A percentile compares a stretch with the other conserved stretches of the same genome.
These are phyloP conservation scores for Wickerhamomyces sp. DNA, from an alignment of 1,139 yeast genomes.

Conservation along the genomic window DNA sequence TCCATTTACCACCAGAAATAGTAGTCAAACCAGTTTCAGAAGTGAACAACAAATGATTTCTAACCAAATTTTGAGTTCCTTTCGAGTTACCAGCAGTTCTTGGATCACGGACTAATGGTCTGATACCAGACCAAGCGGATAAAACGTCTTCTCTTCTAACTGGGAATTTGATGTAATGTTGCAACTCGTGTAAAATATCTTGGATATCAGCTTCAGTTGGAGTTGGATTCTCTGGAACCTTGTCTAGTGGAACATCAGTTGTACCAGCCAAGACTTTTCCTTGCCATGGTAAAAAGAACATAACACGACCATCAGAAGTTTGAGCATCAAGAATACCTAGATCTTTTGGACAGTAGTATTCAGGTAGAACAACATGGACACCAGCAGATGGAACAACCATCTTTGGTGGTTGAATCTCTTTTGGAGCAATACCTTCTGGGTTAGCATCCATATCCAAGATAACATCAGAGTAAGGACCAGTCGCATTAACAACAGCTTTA, in stretches of 20 bases:
- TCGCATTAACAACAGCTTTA: conserved; percentile 81
- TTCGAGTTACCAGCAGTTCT: conserved; percentile 38
- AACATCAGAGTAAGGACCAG: conserved; percentile 89
- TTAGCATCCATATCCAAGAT: conserved; percentile 83
- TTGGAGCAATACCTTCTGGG: conserved; percentile 60
- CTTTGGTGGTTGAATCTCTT: conserved; percentile 43
- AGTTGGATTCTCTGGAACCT: conserved; percentile 76
- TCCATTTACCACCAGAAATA: conserved; percentile 97
- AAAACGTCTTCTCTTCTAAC: conserved; percentile 87
- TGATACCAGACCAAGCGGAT: conserved; percentile 95
- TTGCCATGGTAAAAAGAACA: conserved; percentile 98
- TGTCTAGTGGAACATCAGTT: conserved; percentile 76
- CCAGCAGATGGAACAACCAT: conserved; percentile 96
- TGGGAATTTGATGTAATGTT: conserved; percentile 83
- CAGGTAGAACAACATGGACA: conserved; percentile 89
- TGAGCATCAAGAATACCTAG: conserved; percentile 90
- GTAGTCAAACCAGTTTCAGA: conserved; percentile 76
- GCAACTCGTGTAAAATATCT: conserved; percentile 82
- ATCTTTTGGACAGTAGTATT: conserved; percentile 82
- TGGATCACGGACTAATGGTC: conserved; percentile 93
- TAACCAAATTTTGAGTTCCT: conserved; percentile 78
- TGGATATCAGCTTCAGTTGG: conserved; percentile 89
- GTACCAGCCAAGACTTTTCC: conserved; percentile 96
- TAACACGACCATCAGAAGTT: conserved; percentile 93
- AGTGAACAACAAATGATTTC: conserved; percentile 78